phyloP scores from a whole-genome alignment of 2,329 filamentous ascomycete genomes.

The Furcasterigmium furcatum region DNA sequence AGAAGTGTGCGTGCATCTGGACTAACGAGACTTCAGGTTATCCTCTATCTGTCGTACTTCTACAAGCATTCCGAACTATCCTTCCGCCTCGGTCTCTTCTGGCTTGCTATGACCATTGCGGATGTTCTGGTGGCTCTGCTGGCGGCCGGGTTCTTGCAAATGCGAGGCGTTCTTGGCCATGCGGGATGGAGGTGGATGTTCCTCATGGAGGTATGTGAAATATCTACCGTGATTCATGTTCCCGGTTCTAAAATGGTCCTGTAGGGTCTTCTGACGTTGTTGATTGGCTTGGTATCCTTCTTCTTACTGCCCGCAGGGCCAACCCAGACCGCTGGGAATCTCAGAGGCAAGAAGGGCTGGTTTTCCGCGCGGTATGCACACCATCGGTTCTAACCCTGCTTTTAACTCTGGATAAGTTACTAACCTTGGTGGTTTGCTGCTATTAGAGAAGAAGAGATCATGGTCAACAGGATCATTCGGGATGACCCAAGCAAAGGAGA shows the following conservation, averaged over 20 bases:
- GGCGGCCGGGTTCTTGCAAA: slow-evolving; percentile 34
- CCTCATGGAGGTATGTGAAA: slow-evolving; percentile 54
- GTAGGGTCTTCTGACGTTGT: slow-evolving; percentile 34
- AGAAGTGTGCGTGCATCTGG: too few relatives aligned
- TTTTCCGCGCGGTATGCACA: slow-evolving; percentile 49
- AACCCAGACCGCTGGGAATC: slow-evolving; percentile 50
- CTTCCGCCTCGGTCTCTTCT: slow-evolving; percentile 35
- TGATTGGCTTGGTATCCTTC: slow-evolving; percentile 50
- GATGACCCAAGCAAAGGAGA: too few relatives aligned
- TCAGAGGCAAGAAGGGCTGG: slow-evolving; percentile 53
- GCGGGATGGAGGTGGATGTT: slow-evolving; percentile 48
- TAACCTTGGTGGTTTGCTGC: background rate
- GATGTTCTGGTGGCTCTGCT: slow-evolving; percentile 35
- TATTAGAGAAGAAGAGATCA: slow-evolving; percentile 50
- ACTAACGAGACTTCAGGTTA: too few relatives aligned
- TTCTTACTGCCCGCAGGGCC: slow-evolving; percentile 52
- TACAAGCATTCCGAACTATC: slow-evolving; percentile 37
- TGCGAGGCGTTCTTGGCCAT: slow-evolving; percentile 30
- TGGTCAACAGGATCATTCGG: slow-evolving; percentile 57
- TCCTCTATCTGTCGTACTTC: slow-evolving; percentile 39
- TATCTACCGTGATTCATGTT: too few relatives aligned
- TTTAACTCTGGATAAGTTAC: too few relatives aligned
- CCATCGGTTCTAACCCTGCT: too few relatives aligned
- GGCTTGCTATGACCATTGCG: slow-evolving; percentile 33
- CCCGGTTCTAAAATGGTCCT: too few relatives aligned